A percentile compares a stretch with the other conserved stretches of the same genome.
Conservation (phyloP, 2,329 filamentous ascomycete species). For the Ceratocystis destructans region DNA sequence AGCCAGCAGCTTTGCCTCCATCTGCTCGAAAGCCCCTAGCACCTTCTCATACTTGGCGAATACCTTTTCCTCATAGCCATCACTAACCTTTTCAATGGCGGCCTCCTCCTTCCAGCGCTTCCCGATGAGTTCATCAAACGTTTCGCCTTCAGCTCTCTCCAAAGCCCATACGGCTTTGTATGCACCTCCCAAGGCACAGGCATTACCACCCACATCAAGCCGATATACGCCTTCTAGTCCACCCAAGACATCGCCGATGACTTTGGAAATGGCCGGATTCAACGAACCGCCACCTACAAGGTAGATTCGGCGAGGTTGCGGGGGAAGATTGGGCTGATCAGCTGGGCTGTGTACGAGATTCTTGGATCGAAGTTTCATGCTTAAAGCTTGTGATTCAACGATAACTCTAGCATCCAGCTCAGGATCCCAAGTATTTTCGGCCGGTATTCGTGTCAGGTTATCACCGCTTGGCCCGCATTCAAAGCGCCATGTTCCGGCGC, state of each 20-base stretch:
- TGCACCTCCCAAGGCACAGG: conserved; percentile 82
- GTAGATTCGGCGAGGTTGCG: conserved; percentile 81
- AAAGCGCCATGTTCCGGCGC: conserved; percentile 76
- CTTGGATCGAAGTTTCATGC: conserved; percentile 71
- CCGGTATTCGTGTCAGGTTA: conserved; percentile 29
- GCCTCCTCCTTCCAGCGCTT: conserved; percentile 72
- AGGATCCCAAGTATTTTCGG: conserved; percentile 31
- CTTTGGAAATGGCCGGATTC: conserved; percentile 76
- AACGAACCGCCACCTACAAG: conserved; percentile 84
- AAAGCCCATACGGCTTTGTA: conserved; percentile 94
- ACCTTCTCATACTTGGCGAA: conserved; percentile 70
- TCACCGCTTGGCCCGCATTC: conserved; percentile 43
- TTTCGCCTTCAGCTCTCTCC: conserved; percentile 54
- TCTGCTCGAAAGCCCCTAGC: conserved; percentile 59
- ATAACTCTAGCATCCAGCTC: conserved; percentile 70
- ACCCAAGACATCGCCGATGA: conserved; percentile 78
- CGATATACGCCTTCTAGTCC: conserved; percentile 82
- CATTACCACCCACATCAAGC: conserved; percentile 87
- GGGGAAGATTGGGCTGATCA: conserved; percentile 40
- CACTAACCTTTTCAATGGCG: conserved; percentile 68
- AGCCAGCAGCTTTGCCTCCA: conserved; percentile 51
- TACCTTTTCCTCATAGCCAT: conserved; percentile 60
- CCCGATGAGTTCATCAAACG: conserved; percentile 78
- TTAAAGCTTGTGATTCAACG: conserved; percentile 88
- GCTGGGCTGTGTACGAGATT: conserved; percentile 52